These are phyloP conservation scores for Heterobasidion parviporum DNA, from an alignment of 1,284 basidiomycete genomes.

Conservation along the genomic window DNA sequence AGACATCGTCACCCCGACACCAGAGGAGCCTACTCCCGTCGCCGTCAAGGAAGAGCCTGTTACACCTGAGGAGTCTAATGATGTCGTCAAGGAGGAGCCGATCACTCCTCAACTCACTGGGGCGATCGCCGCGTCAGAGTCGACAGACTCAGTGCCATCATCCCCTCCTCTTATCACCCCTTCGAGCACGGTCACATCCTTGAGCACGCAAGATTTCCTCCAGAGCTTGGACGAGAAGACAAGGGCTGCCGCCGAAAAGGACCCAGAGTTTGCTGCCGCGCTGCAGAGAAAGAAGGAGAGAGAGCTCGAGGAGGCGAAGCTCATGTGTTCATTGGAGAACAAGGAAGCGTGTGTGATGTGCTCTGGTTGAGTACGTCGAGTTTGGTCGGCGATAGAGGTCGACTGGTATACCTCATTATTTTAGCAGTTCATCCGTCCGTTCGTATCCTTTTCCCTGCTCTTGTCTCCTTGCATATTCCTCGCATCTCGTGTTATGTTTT, in stretches of 20 bases:
- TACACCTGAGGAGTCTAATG: too few species aligned
- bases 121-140: constrained; percentile 7
- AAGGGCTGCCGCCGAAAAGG: constrained; percentile 47
- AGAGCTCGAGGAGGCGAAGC: constrained; percentile 76
- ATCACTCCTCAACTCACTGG: constrained; percentile 9
- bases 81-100: too few species aligned
- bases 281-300: constrained; percentile 63
- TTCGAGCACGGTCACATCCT: neutral
- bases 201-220: neutral
- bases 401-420: neutral
- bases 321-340: constrained; percentile 83
- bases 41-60: constrained; percentile 9
- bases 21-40: neutral
- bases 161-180: neutral
- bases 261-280: constrained; percentile 81
- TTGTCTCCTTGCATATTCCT: neutral
- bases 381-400: neutral
- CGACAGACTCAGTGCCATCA: neutral
- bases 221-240: constrained; percentile 27
- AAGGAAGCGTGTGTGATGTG: constrained; percentile 86
- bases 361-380: constrained; percentile 45
- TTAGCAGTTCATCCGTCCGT: neutral
- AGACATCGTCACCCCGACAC: neutral
- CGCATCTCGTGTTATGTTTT: neutral
- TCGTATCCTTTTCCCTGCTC: neutral